Percentiles rank a stretch among this genome's conserved stretches.
phyloP scores from a whole-genome alignment of 176 grass and related monocot species.

The Carex parvula region DNA sequence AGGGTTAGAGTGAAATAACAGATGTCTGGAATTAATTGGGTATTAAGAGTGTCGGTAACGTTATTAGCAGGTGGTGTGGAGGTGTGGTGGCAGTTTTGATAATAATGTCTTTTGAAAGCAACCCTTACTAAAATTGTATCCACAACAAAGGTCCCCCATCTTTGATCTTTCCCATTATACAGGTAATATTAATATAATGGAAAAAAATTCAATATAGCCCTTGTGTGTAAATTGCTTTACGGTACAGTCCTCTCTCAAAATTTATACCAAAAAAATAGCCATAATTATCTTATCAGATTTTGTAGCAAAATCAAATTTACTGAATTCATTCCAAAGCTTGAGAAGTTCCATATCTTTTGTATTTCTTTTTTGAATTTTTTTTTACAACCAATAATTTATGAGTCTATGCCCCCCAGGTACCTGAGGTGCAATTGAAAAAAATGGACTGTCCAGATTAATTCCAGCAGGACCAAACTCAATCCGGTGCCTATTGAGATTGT shows the following conservation, averaged over 20 bases:
- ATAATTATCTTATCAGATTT: neutral
- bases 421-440: no score
- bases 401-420: no score
- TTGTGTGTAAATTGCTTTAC: neutral
- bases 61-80: neutral
- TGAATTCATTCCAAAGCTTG: no score
- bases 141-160: constrained; percentile 1
- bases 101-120: constrained; percentile 6
- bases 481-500: no score
- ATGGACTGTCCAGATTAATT: no score
- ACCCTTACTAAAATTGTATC: constrained; percentile 10
- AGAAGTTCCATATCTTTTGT: no score
- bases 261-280: neutral
- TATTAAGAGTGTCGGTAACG: constrained; percentile 18
- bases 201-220: neutral
- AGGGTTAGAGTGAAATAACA: neutral
- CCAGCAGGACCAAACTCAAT: no score
- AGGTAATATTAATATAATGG: neutral
- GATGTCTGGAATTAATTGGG: neutral
- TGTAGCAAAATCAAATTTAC: neutral
- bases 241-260: neutral
- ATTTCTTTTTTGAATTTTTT: neutral
- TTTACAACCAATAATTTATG: neutral
- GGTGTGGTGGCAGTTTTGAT: constrained; percentile 2
- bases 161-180: neutral